Conservation (phyloP, 78 protist species). For the Cyanophora paradoxa region DNA sequence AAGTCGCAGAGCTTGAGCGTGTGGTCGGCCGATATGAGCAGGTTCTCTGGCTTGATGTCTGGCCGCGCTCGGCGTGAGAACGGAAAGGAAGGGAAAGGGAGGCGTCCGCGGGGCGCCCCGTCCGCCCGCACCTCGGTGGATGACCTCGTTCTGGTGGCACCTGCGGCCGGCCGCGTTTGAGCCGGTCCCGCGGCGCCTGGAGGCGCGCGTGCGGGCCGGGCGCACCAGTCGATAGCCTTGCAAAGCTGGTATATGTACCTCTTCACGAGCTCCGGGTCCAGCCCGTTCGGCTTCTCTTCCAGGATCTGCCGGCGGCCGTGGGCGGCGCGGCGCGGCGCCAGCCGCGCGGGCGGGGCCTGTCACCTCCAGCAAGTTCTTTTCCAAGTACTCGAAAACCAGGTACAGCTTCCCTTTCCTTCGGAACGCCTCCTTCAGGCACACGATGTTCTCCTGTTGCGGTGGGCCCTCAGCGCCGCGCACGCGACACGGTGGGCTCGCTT, state of each 20-base stretch:
- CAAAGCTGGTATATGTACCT: conserved; percentile 40
- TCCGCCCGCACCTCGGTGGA: conserved; percentile 37
- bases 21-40: conserved; percentile 33
- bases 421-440: conserved; percentile 30
- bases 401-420: conserved; percentile 44
- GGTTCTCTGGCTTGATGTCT: conserved; percentile 73
- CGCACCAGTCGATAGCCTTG: conserved; percentile 22
- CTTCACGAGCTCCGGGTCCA: conserved; percentile 20
- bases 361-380: conserved; percentile 44
- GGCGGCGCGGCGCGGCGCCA: no score
- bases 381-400: conserved; percentile 67
- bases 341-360: no score
- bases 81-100: not conserved
- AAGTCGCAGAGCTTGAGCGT: conserved; percentile 43
- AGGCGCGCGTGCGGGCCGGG: not conserved
- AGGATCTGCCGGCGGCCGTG: no score
- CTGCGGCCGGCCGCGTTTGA: no score
- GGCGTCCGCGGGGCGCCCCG: no score
- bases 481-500: no score
- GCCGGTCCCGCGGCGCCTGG: not conserved
- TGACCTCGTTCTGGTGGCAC: conserved; percentile 29
- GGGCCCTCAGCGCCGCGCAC: no score
- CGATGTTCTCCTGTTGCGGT: conserved; percentile 44
- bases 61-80: not conserved
- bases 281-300: conserved; percentile 41